Conservation (phyloP, 495 filamentous ascomycete species). For the Aspergillus ellipticus region DNA sequence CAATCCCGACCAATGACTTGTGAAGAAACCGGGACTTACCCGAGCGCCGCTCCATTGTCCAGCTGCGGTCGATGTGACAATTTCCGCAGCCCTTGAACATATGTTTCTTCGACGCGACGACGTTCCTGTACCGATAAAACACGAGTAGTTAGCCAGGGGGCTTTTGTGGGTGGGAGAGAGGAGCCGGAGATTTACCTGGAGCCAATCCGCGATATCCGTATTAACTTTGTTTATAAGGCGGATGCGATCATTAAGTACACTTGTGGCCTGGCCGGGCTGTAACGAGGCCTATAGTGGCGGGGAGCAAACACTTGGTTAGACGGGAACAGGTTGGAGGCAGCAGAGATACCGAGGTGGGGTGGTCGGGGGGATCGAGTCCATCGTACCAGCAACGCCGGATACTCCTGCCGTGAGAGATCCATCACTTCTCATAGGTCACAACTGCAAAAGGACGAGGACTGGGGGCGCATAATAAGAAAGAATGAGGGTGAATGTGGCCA, state of each 20-base stretch:
- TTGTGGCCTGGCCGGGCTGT: slow-evolving; percentile 80
- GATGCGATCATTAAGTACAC: slow-evolving; percentile 80
- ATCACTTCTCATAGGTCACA: slow-evolving; percentile 44
- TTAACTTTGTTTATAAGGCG: slow-evolving; percentile 84
- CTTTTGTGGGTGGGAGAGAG: neutral
- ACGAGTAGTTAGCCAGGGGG: neutral
- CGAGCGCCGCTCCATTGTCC: slow-evolving; percentile 72
- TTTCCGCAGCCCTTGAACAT: slow-evolving; percentile 80
- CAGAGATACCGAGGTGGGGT: neutral
- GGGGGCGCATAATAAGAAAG: slow-evolving; percentile 39
- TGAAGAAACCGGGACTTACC: slow-evolving; percentile 56
- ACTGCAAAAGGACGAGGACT: slow-evolving; percentile 7
- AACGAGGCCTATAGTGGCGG: slow-evolving; percentile 64
- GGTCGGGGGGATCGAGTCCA: slow-evolving; percentile 11
- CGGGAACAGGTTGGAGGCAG: neutral
- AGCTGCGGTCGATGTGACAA: slow-evolving; percentile 65
- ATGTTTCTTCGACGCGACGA: slow-evolving; percentile 85
- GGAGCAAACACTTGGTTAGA: neutral
- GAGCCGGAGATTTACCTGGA: slow-evolving; percentile 63
- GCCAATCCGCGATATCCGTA: slow-evolving; percentile 90
- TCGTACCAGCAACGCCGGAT: slow-evolving; percentile 92
- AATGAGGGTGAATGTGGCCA: neutral
- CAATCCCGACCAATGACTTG: neutral
- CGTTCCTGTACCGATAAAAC: slow-evolving; percentile 63
- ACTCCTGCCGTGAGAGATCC: slow-evolving; percentile 88